Evolutionary conservation across 176 grass and related monocot genomes (phyloP).

Genomic region (Oryza glumipatula): DNA sequence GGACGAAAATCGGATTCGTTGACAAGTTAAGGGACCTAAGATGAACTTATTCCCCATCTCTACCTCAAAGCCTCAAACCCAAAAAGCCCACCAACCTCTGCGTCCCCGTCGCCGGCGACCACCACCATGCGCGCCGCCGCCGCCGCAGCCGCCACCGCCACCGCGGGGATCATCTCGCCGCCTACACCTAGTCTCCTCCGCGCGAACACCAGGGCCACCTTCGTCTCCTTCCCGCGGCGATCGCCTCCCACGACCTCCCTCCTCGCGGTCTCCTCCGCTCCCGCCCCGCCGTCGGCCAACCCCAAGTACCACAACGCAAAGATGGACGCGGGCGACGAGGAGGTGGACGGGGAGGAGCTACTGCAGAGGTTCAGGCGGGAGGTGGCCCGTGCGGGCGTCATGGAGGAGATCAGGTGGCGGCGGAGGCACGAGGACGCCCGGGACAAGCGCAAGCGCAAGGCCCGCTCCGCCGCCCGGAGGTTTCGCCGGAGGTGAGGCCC

Average conservation of each 20-base stretch:
- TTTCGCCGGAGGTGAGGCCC: slow-evolving; percentile 45
- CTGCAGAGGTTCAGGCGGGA: slow-evolving; percentile 56
- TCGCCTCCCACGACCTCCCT: background rate
- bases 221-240: slow-evolving; percentile 33
- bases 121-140: background rate
- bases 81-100: slow-evolving; percentile 14
- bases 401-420: slow-evolving; percentile 73
- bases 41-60: background rate
- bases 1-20: too few species aligned
- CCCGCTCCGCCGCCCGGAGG: slow-evolving; percentile 37
- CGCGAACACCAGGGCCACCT: background rate
- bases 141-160: background rate
- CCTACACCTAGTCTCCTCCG: background rate
- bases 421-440: slow-evolving; percentile 64
- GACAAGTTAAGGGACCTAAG: too few species aligned
- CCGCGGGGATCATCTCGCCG: background rate
- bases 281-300: slow-evolving; percentile 41
- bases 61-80: background rate
- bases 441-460: slow-evolving; percentile 76
- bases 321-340: slow-evolving; percentile 54
- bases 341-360: slow-evolving; percentile 51
- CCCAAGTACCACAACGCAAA: slow-evolving; percentile 70
- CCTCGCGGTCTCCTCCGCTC: slow-evolving; percentile 3
- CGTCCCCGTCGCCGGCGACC: slow-evolving; percentile 6
- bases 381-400: slow-evolving; percentile 57